Evolutionary conservation across 805 yeast genomes (phyloP), one percentile per base, ranked within the genome.

Genomic region (Yamadazyma akitaensis): DNA sequence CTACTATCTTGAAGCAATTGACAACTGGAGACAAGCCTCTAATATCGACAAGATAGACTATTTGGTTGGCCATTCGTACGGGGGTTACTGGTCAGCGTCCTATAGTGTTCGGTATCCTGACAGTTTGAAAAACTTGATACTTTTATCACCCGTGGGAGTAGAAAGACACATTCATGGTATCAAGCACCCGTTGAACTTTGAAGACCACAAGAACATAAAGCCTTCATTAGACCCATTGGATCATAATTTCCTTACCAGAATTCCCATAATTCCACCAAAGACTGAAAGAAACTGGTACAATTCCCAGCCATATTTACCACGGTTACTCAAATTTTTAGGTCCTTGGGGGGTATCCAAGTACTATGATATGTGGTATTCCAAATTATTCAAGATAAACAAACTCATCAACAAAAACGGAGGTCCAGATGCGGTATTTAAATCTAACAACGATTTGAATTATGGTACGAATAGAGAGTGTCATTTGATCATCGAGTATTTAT

Each of bases 111-210:
- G 70, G 50, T 74, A 83, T 55, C 88, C 90, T 0, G 59, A 76
- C 0, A 59, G 71, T 4, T 70, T 88, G 6, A 64, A 73, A 13
- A 76, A 77, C 48, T 63, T 88, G 53, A 69, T 85, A 2, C 66
- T 87, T 19, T 76, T 84, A 2, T 82, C 89, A 11, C 96, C 96
- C 0, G 86, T 85, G 0, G 96, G 96, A 0, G 81, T 87, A 16
- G 95, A 88, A 55, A 70, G 88, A 37, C 80, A 79, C 40, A 76
- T 85, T 0, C 80, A 73, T 57, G 82, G 91, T 0, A 64, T 85
- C 2, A 75, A 74, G 1, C 74, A 75, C 48, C 72, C 76, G 6
- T 43, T 30, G 32, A 45, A 43, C 24, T 41, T 36, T 26, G 45
- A 16, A 13, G 34, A 48, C 19, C 33, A 40, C n/a, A 26, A 32